Evolutionary conservation across 2,329 filamentous ascomycete genomes (phyloP).

Genomic region (Ceratocystis papillata): DNA sequence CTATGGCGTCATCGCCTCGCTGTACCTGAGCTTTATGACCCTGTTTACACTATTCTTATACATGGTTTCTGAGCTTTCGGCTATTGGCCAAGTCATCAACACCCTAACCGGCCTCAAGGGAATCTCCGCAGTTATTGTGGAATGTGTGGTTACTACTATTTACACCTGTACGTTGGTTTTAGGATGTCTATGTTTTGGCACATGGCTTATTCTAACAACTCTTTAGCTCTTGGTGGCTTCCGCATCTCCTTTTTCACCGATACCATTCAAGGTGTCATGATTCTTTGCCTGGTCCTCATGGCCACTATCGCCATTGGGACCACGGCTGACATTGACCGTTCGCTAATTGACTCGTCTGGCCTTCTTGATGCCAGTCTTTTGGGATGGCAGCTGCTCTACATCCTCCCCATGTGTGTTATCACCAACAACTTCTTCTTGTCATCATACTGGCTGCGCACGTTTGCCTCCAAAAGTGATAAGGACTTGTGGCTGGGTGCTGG

Average conservation of each 20-base stretch:
- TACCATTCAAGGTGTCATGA: conserved; percentile 70
- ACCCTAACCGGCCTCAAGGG: conserved; percentile 64
- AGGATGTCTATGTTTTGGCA: background rate
- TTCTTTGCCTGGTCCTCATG: conserved; percentile 62
- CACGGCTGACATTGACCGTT: conserved; percentile 59
- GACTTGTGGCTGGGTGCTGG: conserved; percentile 65
- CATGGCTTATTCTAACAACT: conserved; percentile 10
- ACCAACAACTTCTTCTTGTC: conserved; percentile 84
- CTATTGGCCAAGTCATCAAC: conserved; percentile 66
- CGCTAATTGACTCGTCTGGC: conserved; percentile 56
- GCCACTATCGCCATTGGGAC: conserved; percentile 68
- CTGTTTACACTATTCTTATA: conserved; percentile 74
- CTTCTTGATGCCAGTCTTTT: conserved; percentile 58
- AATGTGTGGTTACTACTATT: conserved; percentile 67
- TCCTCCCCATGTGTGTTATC: conserved; percentile 66
- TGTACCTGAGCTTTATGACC: conserved; percentile 68
- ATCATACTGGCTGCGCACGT: conserved; percentile 74
- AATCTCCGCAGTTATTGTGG: conserved; percentile 64
- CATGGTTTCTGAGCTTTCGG: conserved; percentile 76
- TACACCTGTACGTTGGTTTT: conserved; percentile 55
- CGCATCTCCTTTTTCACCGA: conserved; percentile 76
- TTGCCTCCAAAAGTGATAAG: conserved; percentile 66
- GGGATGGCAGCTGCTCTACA: conserved; percentile 79
- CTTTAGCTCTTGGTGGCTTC: conserved; percentile 66
- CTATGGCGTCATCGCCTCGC: conserved; percentile 56